phyloP scores from a whole-genome alignment of 139 green algal species.

The Auxenochlorella pyrenoidosa region DNA sequence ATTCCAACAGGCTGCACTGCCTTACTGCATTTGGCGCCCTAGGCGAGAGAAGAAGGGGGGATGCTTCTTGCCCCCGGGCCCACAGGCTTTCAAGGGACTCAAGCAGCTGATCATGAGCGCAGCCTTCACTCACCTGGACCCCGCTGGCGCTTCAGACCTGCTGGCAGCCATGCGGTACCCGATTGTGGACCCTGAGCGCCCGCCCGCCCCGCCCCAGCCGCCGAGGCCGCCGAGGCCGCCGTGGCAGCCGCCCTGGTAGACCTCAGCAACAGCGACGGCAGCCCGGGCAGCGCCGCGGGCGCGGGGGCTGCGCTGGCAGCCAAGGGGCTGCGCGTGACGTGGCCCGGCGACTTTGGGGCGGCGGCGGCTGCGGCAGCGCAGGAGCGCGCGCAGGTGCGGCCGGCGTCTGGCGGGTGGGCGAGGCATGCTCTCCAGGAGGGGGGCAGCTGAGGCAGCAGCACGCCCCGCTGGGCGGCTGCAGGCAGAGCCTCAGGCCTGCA shows the following conservation, averaged over 20 bases:
- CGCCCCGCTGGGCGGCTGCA: no score
- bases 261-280: background rate
- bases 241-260: constrained; percentile 14
- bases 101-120: constrained; percentile 26
- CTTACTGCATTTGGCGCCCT: background rate
- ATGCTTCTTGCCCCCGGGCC: no score
- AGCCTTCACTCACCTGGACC: constrained; percentile 4
- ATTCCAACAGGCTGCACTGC: background rate
- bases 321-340: constrained; percentile 1
- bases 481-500: no score
- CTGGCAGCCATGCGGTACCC: constrained; percentile 11
- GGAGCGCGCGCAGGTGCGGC: background rate
- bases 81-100: constrained; percentile 44
- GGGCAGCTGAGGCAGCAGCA: no score
- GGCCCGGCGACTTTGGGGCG: background rate
- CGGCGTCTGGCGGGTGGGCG: no score
- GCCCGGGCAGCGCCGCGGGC: constrained; percentile 5
- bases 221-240: background rate
- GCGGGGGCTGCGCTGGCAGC: constrained; percentile 9
- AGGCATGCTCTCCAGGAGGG: no score
- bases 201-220: background rate
- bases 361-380: background rate
- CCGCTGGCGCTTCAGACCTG: background rate
- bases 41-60: no score
- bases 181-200: constrained; percentile 4